A percentile compares a stretch with the other conserved stretches of the same genome.
Evolutionary conservation across 1,139 yeast genomes (phyloP).

Genomic region (Saccharomyces hybrid): DNA sequence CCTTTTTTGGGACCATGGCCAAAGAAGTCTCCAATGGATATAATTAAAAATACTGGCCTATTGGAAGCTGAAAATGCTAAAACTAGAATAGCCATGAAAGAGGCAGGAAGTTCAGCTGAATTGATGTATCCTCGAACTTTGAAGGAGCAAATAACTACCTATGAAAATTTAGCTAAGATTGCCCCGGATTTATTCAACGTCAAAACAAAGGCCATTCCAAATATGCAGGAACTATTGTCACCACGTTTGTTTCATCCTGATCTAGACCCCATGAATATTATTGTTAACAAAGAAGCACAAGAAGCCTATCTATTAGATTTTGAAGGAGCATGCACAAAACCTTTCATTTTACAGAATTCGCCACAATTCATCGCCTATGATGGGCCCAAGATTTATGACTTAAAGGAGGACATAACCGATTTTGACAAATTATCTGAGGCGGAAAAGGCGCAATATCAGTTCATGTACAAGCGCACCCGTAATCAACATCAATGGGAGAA

Average conservation of each 20-base stretch:
- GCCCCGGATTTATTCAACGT: slow-evolving; percentile 51
- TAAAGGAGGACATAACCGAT: slow-evolving; percentile 66
- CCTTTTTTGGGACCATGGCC: slow-evolving; percentile 68
- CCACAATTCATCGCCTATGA: slow-evolving; percentile 81
- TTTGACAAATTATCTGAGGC: slow-evolving; percentile 58
- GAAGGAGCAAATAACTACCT: slow-evolving; percentile 47
- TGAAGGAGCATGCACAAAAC: slow-evolving; percentile 73
- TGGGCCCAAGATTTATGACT: slow-evolving; percentile 77
- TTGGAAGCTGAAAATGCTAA: slow-evolving; percentile 61
- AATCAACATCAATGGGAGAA: slow-evolving; percentile 86
- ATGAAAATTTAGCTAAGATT: slow-evolving; percentile 48
- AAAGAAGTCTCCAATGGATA: slow-evolving; percentile 46
- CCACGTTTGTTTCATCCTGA: slow-evolving; percentile 79
- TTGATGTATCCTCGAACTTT: slow-evolving; percentile 39
- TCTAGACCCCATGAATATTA: slow-evolving; percentile 81
- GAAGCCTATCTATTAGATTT: slow-evolving; percentile 60
- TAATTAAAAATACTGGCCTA: slow-evolving; percentile 55
- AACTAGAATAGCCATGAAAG: slow-evolving; percentile 47
- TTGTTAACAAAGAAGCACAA: slow-evolving; percentile 39
- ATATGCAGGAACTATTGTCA: slow-evolving; percentile 52
- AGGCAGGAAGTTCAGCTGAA: slow-evolving; percentile 43
- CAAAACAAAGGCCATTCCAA: slow-evolving; percentile 45
- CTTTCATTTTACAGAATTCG: slow-evolving; percentile 66
- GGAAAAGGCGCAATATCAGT: slow-evolving; percentile 74
- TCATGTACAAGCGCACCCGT: slow-evolving; percentile 83